Percentiles rank a stretch among this genome's conserved stretches.
Conservation (phyloP, 768 basidiomycete genomes). For the Cystoderma amianthinum region DNA sequence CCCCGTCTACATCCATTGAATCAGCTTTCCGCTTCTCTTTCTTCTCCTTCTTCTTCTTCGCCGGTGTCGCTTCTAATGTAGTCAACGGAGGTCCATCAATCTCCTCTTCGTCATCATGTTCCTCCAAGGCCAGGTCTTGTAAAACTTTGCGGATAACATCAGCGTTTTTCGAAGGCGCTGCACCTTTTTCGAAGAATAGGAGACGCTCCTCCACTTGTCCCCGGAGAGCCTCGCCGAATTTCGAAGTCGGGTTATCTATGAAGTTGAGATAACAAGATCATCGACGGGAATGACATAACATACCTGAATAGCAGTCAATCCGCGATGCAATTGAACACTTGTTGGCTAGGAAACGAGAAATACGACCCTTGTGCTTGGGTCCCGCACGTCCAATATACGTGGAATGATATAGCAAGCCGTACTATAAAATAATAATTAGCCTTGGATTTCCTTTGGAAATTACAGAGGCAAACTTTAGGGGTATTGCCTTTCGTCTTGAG, state of each 20-base stretch:
- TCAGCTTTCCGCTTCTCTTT: slow-evolving; percentile 65
- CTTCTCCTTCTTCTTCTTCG: slow-evolving; percentile 56
- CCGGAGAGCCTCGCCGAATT: slow-evolving; percentile 92
- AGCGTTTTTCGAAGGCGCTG: slow-evolving; percentile 82
- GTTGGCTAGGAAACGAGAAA: slow-evolving; percentile 98
- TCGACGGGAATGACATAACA: slow-evolving; percentile 11
- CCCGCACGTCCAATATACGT: slow-evolving; percentile 94
- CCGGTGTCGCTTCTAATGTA: slow-evolving; percentile 47
- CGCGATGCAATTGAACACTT: slow-evolving; percentile 96
- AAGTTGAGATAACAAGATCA: slow-evolving; percentile 2
- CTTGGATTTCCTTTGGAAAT: neutral
- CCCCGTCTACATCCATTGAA: slow-evolving; percentile 56
- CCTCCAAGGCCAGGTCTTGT: slow-evolving; percentile 67
- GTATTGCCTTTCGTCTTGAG: slow-evolving; percentile 99
- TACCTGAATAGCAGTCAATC: slow-evolving; percentile 92
- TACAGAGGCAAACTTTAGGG: slow-evolving; percentile 60
- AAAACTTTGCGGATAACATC: slow-evolving; percentile 90
- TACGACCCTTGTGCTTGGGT: slow-evolving; percentile 92
- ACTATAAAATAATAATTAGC: slow-evolving; percentile 38
- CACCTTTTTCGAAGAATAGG: slow-evolving; percentile 89
- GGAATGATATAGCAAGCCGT: slow-evolving; percentile 96
- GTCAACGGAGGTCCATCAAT: slow-evolving; percentile 49
- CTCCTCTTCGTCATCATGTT: slow-evolving; percentile 49
- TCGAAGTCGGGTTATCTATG: slow-evolving; percentile 76
- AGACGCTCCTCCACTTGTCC: slow-evolving; percentile 95